Conservation (phyloP, 352 stramenopile genomes). For the Aphanomyces stellatus region DNA sequence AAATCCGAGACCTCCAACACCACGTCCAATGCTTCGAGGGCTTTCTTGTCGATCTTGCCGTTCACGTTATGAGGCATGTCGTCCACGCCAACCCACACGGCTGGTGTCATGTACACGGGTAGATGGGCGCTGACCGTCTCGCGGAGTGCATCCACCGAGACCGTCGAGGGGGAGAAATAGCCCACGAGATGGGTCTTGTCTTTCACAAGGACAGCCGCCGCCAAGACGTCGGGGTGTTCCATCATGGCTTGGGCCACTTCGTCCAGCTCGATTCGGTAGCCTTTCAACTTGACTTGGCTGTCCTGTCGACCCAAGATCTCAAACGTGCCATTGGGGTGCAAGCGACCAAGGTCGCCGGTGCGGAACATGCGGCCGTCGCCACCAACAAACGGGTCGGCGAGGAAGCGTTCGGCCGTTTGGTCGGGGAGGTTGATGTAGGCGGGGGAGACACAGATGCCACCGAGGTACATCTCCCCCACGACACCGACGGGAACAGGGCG, state of each 20-base stretch:
- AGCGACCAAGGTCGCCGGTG: constrained; percentile 86
- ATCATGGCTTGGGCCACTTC: constrained; percentile 88
- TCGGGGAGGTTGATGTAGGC: constrained; percentile 76
- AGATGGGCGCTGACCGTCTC: constrained; percentile 67
- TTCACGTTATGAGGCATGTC: constrained; percentile 75
- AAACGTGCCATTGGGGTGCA: constrained; percentile 85
- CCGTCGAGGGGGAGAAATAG: constrained; percentile 81
- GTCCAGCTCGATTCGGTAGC: constrained; percentile 90
- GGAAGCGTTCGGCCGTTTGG: constrained; percentile 72
- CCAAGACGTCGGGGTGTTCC: constrained; percentile 76
- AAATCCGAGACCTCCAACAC: constrained; percentile 29
- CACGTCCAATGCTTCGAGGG: constrained; percentile 75
- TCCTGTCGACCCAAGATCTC: constrained; percentile 91
- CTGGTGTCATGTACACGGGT: constrained; percentile 75
- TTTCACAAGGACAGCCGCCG: constrained; percentile 85
- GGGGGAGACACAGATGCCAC: constrained; percentile 70
- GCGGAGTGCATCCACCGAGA: constrained; percentile 53
- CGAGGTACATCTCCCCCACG: constrained; percentile 76
- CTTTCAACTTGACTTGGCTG: constrained; percentile 95
- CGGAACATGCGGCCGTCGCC: constrained; percentile 84
- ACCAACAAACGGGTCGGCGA: constrained; percentile 55
- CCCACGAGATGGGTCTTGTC: constrained; percentile 89
- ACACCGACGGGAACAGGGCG: constrained; percentile 54
- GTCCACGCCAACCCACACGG: constrained; percentile 69
- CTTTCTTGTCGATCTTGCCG: constrained; percentile 86